Evolutionary conservation across 495 filamentous ascomycete species (phyloP).

Genomic region (Halenospora varia): DNA sequence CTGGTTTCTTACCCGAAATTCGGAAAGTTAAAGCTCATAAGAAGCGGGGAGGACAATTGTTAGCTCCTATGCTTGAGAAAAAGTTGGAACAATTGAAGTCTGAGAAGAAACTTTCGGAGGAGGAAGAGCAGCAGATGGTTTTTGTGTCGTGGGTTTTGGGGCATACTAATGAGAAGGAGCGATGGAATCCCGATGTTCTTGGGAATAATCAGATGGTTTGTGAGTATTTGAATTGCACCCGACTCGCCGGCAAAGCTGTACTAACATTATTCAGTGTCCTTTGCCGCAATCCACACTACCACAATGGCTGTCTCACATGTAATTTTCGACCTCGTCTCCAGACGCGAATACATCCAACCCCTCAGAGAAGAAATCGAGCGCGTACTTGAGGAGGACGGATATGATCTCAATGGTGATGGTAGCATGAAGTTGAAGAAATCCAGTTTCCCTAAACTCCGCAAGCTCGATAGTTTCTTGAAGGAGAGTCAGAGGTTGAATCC

Average conservation of each 20-base stretch:
- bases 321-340: conserved; percentile 9
- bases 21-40: conserved; percentile 13
- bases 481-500: conserved; percentile 36
- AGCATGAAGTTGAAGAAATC: conserved; percentile 27
- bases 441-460: conserved; percentile 35
- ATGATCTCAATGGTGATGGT: conserved; percentile 24
- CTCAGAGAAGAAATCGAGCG: conserved; percentile 20
- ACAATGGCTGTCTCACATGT: conserved; percentile 22
- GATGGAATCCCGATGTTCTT: background rate
- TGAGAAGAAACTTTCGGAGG: background rate
- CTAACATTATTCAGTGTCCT: background rate
- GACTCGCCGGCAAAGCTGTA: background rate
- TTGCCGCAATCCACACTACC: conserved; percentile 34
- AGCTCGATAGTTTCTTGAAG: conserved; percentile 48
- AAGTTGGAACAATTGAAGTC: background rate
- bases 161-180: background rate
- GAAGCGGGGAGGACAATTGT: conserved; percentile 7
- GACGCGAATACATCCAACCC: conserved; percentile 15
- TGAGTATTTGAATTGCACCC: conserved; percentile 5
- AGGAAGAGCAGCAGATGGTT: conserved; percentile 5
- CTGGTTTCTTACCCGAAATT: conserved; percentile 24
- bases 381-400: conserved; percentile 18
- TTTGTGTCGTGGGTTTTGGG: conserved; percentile 12
- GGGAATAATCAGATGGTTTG: conserved; percentile 12
- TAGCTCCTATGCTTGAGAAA: conserved; percentile 7